These are phyloP conservation scores for Carex cristatella DNA, from an alignment of 176 grass and related monocot genomes.

Conservation along the genomic window DNA sequence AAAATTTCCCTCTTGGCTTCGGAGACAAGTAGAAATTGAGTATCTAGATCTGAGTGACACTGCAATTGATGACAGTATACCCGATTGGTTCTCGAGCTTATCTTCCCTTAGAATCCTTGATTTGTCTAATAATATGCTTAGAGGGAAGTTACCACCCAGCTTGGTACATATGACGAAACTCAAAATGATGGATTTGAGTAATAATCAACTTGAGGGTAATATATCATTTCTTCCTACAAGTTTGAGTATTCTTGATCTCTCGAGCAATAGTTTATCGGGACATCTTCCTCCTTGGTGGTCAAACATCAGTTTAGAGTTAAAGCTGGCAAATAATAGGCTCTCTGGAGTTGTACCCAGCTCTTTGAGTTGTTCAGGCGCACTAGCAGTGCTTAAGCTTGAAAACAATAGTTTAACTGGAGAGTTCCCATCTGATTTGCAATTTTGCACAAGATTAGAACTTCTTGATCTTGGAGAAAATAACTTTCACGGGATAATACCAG, in stretches of 20 bases:
- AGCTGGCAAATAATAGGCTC: constrained; percentile 13
- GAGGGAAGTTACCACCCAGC: background rate
- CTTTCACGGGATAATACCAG: background rate
- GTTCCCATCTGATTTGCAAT: constrained; percentile 22
- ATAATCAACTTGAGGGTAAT: background rate
- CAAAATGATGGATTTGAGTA: background rate
- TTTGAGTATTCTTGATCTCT: background rate
- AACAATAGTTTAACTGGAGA: constrained; percentile 30
- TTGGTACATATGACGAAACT: background rate
- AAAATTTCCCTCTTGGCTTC: background rate
- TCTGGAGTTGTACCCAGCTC: background rate
- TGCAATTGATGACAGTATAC: background rate
- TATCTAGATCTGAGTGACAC: background rate
- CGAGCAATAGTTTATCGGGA: constrained; percentile 2
- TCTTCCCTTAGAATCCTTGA: background rate
- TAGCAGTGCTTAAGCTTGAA: constrained; percentile 8
- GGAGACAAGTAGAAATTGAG: background rate
- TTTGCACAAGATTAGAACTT: background rate
- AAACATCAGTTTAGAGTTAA: background rate
- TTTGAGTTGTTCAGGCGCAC: background rate
- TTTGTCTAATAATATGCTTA: background rate
- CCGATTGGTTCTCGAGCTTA: constrained; percentile 10
- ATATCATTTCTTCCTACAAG: background rate
- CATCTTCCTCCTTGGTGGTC: constrained; percentile 2
- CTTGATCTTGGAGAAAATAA: constrained; percentile 16